Evolutionary conservation across 306 rosid genomes (phyloP).

Genomic region (Delonix regia): DNA sequence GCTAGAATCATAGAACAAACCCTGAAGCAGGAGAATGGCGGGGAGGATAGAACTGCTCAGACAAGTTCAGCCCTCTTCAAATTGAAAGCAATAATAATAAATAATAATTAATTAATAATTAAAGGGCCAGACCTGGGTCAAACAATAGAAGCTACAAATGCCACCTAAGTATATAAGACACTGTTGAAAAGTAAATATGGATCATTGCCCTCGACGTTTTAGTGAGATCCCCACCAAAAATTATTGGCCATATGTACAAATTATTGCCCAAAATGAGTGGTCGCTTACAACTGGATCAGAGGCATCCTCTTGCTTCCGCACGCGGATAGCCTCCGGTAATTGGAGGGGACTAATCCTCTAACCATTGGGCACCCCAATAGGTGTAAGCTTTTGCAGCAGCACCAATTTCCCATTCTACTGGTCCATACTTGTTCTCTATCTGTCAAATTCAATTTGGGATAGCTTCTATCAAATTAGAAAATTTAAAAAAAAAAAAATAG

Average conservation of each 20-base stretch:
- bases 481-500: too few species aligned
- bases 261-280: background rate
- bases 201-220: too few species aligned
- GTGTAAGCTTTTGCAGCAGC: conserved; percentile 68
- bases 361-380: conserved; percentile 81
- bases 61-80: conserved; percentile 10
- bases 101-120: too few species aligned
- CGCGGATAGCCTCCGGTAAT: too few species aligned
- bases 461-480: background rate
- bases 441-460: conserved; percentile 33
- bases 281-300: conserved; percentile 83
- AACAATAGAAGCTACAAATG: too few species aligned
- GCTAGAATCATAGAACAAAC: background rate
- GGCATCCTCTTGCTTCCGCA: conserved; percentile 88
- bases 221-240: too few species aligned
- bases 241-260: too few species aligned
- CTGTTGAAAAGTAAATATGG: too few species aligned
- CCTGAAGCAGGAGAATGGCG: conserved; percentile 23
- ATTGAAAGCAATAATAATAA: conserved; percentile 10
- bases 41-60: too few species aligned
- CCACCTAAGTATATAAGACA: too few species aligned
- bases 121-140: too few species aligned
- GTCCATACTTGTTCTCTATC: conserved; percentile 90
- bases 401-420: conserved; percentile 65
- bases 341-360: too few species aligned